Percentiles rank a stretch among this genome's conserved stretches.
These are phyloP conservation scores for Cyclanthera cordifolia DNA, from an alignment of 306 rosid genomes.

Conservation along the genomic window DNA sequence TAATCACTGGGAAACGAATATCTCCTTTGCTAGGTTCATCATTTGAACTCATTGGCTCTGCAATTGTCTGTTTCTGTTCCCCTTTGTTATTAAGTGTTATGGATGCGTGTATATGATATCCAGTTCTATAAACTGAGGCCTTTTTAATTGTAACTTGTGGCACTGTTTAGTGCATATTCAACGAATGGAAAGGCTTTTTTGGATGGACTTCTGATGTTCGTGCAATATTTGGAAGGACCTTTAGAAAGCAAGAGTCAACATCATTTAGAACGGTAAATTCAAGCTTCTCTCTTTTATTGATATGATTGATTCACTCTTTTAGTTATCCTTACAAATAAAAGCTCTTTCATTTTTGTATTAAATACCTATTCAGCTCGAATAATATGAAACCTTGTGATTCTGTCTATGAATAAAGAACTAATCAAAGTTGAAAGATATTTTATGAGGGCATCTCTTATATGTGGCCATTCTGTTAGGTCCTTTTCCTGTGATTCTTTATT, in stretches of 20 bases:
- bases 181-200: slow-evolving; percentile 74
- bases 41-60: neutral
- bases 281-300: neutral
- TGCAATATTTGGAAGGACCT: slow-evolving; percentile 42
- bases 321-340: neutral
- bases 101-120: neutral
- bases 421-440: neutral
- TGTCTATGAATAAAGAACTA: neutral
- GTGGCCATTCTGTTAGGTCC: neutral
- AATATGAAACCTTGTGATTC: neutral
- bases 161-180: slow-evolving; percentile 53
- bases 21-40: neutral
- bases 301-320: neutral
- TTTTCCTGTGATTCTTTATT: neutral
- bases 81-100: neutral
- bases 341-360: neutral
- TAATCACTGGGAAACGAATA: neutral
- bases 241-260: slow-evolving; percentile 52
- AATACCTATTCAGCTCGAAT: neutral
- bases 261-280: slow-evolving; percentile 44
- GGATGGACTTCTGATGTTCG: slow-evolving; percentile 87
- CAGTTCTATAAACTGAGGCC: neutral
- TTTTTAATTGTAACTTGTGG: neutral
- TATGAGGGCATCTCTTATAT: neutral
- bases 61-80: neutral